phyloP scores from a whole-genome alignment of 495 filamentous ascomycete genomes.

The Talaromyces thailandensis region DNA sequence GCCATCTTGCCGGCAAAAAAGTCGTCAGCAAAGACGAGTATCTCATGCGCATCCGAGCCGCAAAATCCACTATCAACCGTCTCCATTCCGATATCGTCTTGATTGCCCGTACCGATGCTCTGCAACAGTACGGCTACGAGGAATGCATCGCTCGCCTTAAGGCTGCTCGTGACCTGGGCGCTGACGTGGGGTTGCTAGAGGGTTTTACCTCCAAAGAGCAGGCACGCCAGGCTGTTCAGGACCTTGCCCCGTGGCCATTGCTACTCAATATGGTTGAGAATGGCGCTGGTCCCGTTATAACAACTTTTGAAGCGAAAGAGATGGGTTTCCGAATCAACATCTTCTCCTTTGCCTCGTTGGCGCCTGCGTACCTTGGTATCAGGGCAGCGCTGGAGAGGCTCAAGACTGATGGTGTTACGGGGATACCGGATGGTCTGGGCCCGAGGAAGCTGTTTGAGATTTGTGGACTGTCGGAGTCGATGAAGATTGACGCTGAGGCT shows the following conservation, averaged over 20 bases:
- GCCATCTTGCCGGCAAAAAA: constrained; percentile 52
- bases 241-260: constrained; percentile 49
- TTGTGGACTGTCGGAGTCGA: constrained; percentile 48
- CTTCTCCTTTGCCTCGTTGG: constrained; percentile 43
- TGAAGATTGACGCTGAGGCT: constrained; percentile 46
- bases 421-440: constrained; percentile 34
- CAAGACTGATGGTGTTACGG: constrained; percentile 39
- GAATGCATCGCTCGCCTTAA: constrained; percentile 48
- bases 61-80: constrained; percentile 36
- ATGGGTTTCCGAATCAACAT: constrained; percentile 60
- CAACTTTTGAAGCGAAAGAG: constrained; percentile 44
- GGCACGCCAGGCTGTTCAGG: constrained; percentile 39
- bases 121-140: constrained; percentile 55
- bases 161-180: constrained; percentile 46
- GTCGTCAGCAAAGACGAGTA: constrained; percentile 46
- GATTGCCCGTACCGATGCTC: constrained; percentile 60
- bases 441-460: constrained; percentile 46
- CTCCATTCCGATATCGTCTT: constrained; percentile 52
- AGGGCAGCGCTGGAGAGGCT: constrained; percentile 33
- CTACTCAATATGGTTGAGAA: constrained; percentile 58
- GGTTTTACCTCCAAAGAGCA: constrained; percentile 49
- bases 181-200: constrained; percentile 59
- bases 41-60: constrained; percentile 46
- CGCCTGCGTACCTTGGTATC: constrained; percentile 45
- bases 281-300: constrained; percentile 49